Evolutionary conservation across 2,329 filamentous ascomycete species (phyloP), one percentile per base, ranked within the genome.

Genomic region (Colletotrichum cuscutae): DNA sequence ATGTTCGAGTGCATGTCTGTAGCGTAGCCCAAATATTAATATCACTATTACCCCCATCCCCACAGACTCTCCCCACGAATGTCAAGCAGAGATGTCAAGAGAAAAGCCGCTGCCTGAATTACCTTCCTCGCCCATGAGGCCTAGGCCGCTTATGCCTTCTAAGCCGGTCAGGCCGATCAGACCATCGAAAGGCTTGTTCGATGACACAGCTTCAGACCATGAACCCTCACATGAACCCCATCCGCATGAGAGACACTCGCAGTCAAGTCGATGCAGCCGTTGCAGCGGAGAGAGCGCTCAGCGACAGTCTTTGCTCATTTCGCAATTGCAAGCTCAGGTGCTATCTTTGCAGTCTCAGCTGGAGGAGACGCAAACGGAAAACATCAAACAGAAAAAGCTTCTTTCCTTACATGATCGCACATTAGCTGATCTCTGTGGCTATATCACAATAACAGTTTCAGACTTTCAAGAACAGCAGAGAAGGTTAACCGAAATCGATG

Each of bases 401-500:
- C 42, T 61, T 19, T n/a, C 42, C n/a, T 24, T 61, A 26, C 58
- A 61, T 19, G 26, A 61, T 19, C 35, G 58, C 32, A 61, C 58
- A 46, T 61, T 61, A 61, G n/a, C 58, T 24, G 46, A 61, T 42
- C 22, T 61, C 5, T 61, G 35, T 28, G 46, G 58, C 58, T 61
- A 61, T 61, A 61, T 61, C 19, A 24, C 58, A 35, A 61, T 61
- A 15, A 61, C 58, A 24, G 35, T 61, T 61, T 61, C 58, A 5
- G 58, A 61, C 4, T 61, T 61, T 24, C 35, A 61, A 24, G 58
- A 61, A 42, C 9, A 42, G 22, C 35, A 61, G 26, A 61, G 46
- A 12, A 46, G 58, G 11, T 24, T 61, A 7, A 61, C 35, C 5
- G 58, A 59, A 30, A 13, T 19, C 6, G 30, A 37, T 5, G 56